Evolutionary conservation across 2,329 filamentous ascomycete genomes (phyloP), one percentile per base, ranked within the genome.

Genomic region (Penicillium sp.): DNA sequence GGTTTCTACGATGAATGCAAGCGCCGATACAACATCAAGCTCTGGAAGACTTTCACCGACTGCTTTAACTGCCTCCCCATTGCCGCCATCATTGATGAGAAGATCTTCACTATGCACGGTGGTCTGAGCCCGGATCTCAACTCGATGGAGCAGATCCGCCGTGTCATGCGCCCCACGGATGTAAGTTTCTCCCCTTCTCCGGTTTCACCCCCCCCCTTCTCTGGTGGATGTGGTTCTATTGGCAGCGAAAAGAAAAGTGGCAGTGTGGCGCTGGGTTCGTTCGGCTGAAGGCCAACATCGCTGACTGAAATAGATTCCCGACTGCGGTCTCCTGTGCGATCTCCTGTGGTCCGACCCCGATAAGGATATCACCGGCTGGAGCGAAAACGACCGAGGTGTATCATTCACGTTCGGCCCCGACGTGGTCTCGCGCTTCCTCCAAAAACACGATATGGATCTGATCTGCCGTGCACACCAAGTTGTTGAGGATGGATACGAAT

Each of bases 1-100:
- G 93, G 93, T 53, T 98, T 98, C 78, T 98, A 98, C 78, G 93
- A 98, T 68, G 91, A 98, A 75, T 98, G 91, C 84, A 98, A 98
- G 79, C 85, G 93, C 68, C 82, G 91, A 62, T 97, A 95, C 77
- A 98, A 97, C 75, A 95, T 97, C 78, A 97, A 97, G 81, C 80
- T 97, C 54, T 97, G 91, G 91, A 98, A 98, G 81, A 97, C 91
- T 1, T 97, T 98, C 70, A 96, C 90, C 57, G 91, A 98, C 72
- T 96, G 90, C 80, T 98, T 98, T 82, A 98, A 98, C 79, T 96
- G 89, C 75, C 75, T 97, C 67, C 91, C 91, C 42, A 97, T 98
- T 71, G 93, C 91, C 51, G 91, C 93, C 61, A 98, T 98, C 74
- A 96, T 98, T 64, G 91, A 95, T 67, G 93, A 96, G 79, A 98